A percentile compares a stretch with the other conserved stretches of the same genome.
Evolutionary conservation across 441 rosid genomes (phyloP).

Genomic region (Croton laevigatus): DNA sequence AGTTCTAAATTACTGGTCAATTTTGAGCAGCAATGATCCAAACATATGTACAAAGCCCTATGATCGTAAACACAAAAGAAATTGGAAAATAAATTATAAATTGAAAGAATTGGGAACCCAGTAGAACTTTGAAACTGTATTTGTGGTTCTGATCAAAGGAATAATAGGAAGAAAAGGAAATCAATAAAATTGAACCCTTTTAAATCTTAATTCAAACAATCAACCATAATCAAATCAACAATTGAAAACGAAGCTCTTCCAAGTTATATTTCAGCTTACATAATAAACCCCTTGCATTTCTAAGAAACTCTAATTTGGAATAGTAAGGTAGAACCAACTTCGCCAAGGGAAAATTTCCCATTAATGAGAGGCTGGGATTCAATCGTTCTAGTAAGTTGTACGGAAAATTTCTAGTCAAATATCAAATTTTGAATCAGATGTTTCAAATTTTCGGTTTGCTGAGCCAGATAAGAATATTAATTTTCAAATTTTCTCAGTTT

Average conservation of each 20-base stretch:
- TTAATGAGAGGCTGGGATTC: neutral
- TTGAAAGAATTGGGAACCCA: neutral
- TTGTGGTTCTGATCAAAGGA: too few relatives aligned
- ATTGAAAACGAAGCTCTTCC: neutral
- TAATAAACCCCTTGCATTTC: neutral
- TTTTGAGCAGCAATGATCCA: neutral
- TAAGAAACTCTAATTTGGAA: neutral
- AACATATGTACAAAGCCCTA: neutral
- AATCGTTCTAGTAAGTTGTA: neutral
- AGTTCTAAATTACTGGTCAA: constrained; percentile 14
- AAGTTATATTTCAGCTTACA: neutral
- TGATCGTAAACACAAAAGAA: neutral
- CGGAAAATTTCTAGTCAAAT: neutral
- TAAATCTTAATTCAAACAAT: neutral
- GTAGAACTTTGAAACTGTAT: neutral
- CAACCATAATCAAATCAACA: neutral
- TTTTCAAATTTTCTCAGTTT: constrained; percentile 4
- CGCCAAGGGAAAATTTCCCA: neutral
- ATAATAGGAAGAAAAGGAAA: neutral
- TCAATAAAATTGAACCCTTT: neutral
- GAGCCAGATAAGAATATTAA: neutral
- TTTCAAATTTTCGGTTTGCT: neutral
- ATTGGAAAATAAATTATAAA: neutral
- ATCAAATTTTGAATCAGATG: neutral
- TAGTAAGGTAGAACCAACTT: neutral